Percentiles rank a stretch among this genome's conserved stretches.
phyloP scores from a whole-genome alignment of 169 alveolate genomes.

The Plasmodium gaboni region DNA sequence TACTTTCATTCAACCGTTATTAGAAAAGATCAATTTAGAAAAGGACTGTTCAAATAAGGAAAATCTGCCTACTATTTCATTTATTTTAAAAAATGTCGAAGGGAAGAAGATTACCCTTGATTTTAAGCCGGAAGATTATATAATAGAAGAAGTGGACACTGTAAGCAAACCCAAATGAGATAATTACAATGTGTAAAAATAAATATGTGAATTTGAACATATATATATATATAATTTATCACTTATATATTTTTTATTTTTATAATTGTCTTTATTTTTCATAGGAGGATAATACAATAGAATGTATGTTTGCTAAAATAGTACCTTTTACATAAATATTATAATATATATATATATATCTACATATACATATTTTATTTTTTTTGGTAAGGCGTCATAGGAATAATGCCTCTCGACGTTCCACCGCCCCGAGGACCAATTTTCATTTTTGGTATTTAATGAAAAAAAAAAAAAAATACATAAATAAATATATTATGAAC shows the following conservation, averaged over 20 bases:
- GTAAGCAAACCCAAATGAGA: conserved; percentile 10
- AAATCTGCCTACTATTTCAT: conserved; percentile 85
- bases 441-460: conserved; percentile 84
- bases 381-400: conserved; percentile 79
- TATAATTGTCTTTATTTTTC: conserved; percentile 4
- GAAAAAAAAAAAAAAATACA: no score
- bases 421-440: conserved; percentile 90
- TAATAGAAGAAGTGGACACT: conserved; percentile 76
- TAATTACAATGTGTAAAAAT: no score
- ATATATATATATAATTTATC: not conserved
- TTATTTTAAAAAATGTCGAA: conserved; percentile 80
- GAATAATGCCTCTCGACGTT: conserved; percentile 87
- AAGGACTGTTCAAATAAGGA: conserved; percentile 86
- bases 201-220: not conserved
- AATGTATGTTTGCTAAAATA: conserved; percentile 16
- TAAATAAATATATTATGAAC: no score
- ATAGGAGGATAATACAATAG: conserved; percentile 62
- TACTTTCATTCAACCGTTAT: conserved; percentile 82
- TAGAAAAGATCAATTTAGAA: conserved; percentile 81
- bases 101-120: conserved; percentile 80
- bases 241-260: not conserved
- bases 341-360: not conserved
- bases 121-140: conserved; percentile 82
- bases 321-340: not conserved
- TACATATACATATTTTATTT: not conserved